Percentiles rank a stretch among this genome's conserved stretches.
These are phyloP conservation scores for Picea engelmannii DNA, from an alignment of 83 land plant species.

Conservation along the genomic window DNA sequence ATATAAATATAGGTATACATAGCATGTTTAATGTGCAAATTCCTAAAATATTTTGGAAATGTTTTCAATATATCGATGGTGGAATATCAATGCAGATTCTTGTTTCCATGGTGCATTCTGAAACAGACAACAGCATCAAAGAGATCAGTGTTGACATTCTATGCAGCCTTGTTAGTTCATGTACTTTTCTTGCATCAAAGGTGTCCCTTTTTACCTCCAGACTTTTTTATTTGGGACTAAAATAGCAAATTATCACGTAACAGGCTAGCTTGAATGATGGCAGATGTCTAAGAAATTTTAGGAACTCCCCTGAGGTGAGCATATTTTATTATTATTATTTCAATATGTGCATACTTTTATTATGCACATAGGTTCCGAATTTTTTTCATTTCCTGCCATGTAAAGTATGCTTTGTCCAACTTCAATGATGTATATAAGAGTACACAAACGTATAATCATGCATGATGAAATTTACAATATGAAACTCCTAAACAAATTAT, in stretches of 20 bases:
- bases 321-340: background rate
- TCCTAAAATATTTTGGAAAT: background rate
- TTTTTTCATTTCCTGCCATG: no score
- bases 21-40: background rate
- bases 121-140: slow-evolving; percentile 6
- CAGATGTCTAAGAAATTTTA: background rate
- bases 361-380: background rate
- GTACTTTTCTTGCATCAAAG: background rate
- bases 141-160: slow-evolving; percentile 12
- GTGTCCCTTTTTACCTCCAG: background rate
- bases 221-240: slow-evolving; percentile 2
- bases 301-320: slow-evolving; percentile 2
- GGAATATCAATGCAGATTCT: background rate
- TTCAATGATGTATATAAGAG: no score
- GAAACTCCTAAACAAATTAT: background rate
- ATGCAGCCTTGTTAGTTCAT: slow-evolving; percentile 1
- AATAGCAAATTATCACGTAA: background rate
- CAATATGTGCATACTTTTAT: background rate
- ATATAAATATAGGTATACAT: background rate
- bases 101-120: slow-evolving; percentile 11
- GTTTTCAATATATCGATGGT: background rate
- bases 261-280: slow-evolving; percentile 6
- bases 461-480: background rate
- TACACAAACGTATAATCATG: no score
- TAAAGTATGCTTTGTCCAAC: no score